Conservation (phyloP, 2,329 filamentous ascomycete genomes). For the Paraphoma chrysanthemicola region DNA sequence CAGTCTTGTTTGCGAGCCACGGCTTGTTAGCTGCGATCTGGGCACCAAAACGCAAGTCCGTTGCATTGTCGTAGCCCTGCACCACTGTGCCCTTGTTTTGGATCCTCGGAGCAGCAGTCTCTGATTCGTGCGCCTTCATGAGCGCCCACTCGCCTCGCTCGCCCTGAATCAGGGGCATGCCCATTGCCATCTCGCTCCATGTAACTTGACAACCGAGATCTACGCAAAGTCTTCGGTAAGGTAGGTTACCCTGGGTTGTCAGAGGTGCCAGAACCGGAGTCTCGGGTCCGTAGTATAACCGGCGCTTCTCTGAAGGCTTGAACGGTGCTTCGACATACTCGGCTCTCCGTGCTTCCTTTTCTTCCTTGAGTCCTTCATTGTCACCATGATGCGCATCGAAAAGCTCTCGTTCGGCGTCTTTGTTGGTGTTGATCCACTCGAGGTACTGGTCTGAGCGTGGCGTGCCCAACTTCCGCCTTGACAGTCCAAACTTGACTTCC, state of each 20-base stretch:
- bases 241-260: conserved; percentile 95
- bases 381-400: conserved; percentile 46
- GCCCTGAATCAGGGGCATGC: conserved; percentile 86
- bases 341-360: conserved; percentile 73
- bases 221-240: conserved; percentile 88
- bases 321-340: conserved; percentile 86
- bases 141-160: conserved; percentile 93
- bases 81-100: conserved; percentile 65
- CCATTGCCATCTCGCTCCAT: conserved; percentile 98
- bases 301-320: conserved; percentile 89
- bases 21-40: conserved; percentile 94
- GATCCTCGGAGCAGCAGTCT: conserved; percentile 75
- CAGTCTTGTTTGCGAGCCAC: conserved; percentile 87
- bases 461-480: conserved; percentile 73
- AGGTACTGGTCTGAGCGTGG: conserved; percentile 78
- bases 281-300: conserved; percentile 91
- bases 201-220: conserved; percentile 90
- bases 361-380: conserved; percentile 37
- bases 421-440: conserved; percentile 76
- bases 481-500: conserved; percentile 75
- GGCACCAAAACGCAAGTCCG: conserved; percentile 86
- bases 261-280: conserved; percentile 93
- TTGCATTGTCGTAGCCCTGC: conserved; percentile 79
- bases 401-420: conserved; percentile 43
- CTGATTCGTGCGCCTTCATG: conserved; percentile 88